Evolutionary conservation across 495 filamentous ascomycete genomes (phyloP), one percentile per base, ranked within the genome.

Genomic region (Achaetomiella virescens): DNA sequence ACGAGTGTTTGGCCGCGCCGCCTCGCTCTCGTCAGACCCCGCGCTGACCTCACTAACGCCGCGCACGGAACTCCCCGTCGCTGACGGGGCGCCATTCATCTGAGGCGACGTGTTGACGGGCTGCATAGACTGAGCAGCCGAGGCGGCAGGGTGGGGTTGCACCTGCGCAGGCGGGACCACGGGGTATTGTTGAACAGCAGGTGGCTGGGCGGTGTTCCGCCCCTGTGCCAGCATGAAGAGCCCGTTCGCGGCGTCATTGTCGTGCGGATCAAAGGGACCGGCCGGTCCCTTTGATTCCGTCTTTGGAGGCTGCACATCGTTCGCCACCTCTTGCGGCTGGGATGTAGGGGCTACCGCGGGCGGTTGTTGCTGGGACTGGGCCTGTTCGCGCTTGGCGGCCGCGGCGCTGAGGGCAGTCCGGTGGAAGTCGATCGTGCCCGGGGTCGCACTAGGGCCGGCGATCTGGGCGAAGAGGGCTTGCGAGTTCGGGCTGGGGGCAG

Each of bases 161-260:
- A 69, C 64, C 15, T 74, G 72, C 40, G 80, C 70, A 14, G 76
- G 81, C 1, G 79, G 73, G 25, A 61, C 64, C 3, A 81, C 70
- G 1, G 78, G 65, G 58, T 80, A 86, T 52, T 60, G 60, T 18
- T 79, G 78, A 41, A 72, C 68, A 31, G 77, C 77, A 42, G 78
- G 70, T 35, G 78, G 78, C 46, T 80, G 67, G 48, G 81, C 74
- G 61, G 80, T 78, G 65, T 86, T 88, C 6, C 78, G 71, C 21
- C 71, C 74, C 68, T 90, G 86, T 7, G 95, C 91, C 40, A 98
- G 74, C 77, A 97, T 84, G 65, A 87, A 97, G 2, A 98, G 79
- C 12, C 95, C 92, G 64, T 97, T 98, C 27, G 93, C 93, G 20
- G 93, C 93, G 73, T 96, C 91, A 55, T 90, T 93, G 64, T 97